Base-by-base conservation (phyloP, 371 early-diverging fungal species). In the Rhizopus microsporus region DNA sequence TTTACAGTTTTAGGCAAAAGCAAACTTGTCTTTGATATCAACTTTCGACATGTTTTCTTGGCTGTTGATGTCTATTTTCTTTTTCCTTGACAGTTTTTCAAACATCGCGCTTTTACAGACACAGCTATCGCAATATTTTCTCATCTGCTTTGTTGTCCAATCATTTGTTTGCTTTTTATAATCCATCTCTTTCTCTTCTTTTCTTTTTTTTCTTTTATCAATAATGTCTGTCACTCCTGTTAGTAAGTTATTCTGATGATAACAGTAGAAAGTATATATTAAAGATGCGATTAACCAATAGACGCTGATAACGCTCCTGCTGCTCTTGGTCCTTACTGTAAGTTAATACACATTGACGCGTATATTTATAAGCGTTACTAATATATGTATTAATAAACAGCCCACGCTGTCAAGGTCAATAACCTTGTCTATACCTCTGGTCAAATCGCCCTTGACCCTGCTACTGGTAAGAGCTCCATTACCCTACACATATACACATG, bases 361-460 rank as follows among this genome's bases (percentile, higher is more conserved):
- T 54, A 17, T 49, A 13, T 31, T 45, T 13, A 33, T 39, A 40
- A 13, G 3, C 15, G 32, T 16, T 32, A 9, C n/a, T 62, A 6
- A 34, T 16, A 45, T 33, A 16, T 2, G 23, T 48, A 38, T 38
- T 38, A 15, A 29, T 16, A 33, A 40, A 52, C 50, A 86, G 87
- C 91, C 30, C 93, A 92, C 65, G 96, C 93, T 16, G 85, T 94
- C 57, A 81, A 86, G 32, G 90, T 90, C 40, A 93, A 95, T 71
- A 91, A 89, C 38, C 67, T 93, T 57, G 89, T 94, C 3, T 96
- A 82, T 72, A 88, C 85, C 50, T 90, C 95, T 2, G 97, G 94
- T 13, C 89, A 88, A 64, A 78, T 93, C 58, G 87, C 90, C 10
- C 68, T 91, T 53, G 71, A 81, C 56, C 90, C 91, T 31, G 76